Conservation (phyloP, 768 basidiomycete species). For the Myochromella boudieri region DNA sequence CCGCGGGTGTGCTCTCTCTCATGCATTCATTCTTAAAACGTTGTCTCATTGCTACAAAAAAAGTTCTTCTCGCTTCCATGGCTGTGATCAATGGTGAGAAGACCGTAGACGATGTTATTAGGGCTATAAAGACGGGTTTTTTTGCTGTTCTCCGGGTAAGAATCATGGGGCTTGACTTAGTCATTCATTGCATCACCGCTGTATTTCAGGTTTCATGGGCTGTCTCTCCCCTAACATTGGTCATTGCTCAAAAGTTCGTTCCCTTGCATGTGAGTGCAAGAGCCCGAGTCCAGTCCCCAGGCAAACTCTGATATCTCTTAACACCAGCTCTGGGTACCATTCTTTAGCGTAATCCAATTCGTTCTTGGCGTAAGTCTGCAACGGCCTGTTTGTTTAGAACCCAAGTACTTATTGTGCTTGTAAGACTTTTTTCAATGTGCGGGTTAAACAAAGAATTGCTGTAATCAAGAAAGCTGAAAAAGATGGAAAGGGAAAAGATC, state of each 20-base stretch:
- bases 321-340: slow-evolving; percentile 79
- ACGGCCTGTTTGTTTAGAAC: neutral
- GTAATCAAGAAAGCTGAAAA: slow-evolving; percentile 50
- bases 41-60: neutral
- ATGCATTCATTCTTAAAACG: neutral
- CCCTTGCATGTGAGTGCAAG: slow-evolving; percentile 60
- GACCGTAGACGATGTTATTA: slow-evolving; percentile 59
- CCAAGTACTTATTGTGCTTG: slow-evolving; percentile 7
- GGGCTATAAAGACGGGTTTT: slow-evolving; percentile 73
- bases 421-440: slow-evolving; percentile 74
- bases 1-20: slow-evolving; percentile 47
- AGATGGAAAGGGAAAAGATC: slow-evolving; percentile 27
- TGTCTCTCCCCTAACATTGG: slow-evolving; percentile 71
- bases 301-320: slow-evolving; percentile 1
- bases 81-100: slow-evolving; percentile 82
- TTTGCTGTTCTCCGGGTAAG: slow-evolving; percentile 70
- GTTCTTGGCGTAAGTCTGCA: slow-evolving; percentile 61
- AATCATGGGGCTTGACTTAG: neutral
- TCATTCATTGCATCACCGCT: neutral
- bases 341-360: slow-evolving; percentile 81
- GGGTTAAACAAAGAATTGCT: slow-evolving; percentile 63
- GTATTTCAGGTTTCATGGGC: slow-evolving; percentile 74
- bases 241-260: slow-evolving; percentile 77
- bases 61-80: slow-evolving; percentile 77
- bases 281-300: neutral